A percentile compares a stretch with the other conserved stretches of the same genome.
Conservation (phyloP, 108 stramenopile genomes). For the Pseudonitzschia pungens region DNA sequence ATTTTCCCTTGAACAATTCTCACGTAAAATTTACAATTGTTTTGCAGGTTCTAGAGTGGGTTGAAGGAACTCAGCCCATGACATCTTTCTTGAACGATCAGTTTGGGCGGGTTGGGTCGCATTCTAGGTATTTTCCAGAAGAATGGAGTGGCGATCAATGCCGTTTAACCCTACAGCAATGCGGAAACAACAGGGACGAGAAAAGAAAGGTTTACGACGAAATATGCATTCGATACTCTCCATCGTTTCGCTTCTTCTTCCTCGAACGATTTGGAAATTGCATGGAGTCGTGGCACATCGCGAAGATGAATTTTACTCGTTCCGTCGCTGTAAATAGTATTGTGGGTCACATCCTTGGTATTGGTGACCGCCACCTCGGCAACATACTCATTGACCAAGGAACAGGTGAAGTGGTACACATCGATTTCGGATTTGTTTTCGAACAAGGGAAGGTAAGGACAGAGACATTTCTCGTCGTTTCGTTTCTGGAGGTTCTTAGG, state of each 20-base stretch:
- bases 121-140: slow-evolving; percentile 76
- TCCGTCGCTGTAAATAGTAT: slow-evolving; percentile 94
- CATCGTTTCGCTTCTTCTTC: slow-evolving; percentile 96
- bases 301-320: slow-evolving; percentile 85
- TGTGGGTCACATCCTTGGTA: slow-evolving; percentile 97
- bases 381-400: slow-evolving; percentile 93
- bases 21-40: background rate
- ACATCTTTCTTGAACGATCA: slow-evolving; percentile 46
- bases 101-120: slow-evolving; percentile 27
- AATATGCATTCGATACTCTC: slow-evolving; percentile 80
- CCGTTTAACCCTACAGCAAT: slow-evolving; percentile 35
- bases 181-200: slow-evolving; percentile 32
- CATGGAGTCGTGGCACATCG: slow-evolving; percentile 82
- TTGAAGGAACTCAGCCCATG: slow-evolving; percentile 87
- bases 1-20: background rate
- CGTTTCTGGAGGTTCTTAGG: background rate
- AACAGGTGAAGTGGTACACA: slow-evolving; percentile 94
- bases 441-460: slow-evolving; percentile 92
- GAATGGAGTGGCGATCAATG: slow-evolving; percentile 76
- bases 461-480: slow-evolving; percentile 5
- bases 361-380: slow-evolving; percentile 96
- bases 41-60: slow-evolving; percentile 70
- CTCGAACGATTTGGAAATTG: slow-evolving; percentile 87
- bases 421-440: slow-evolving; percentile 99
- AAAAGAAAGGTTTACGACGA: slow-evolving; percentile 58